Base-by-base conservation (phyloP, 495 filamentous ascomycete genomes). In the Daldinia bambusicola region DNA sequence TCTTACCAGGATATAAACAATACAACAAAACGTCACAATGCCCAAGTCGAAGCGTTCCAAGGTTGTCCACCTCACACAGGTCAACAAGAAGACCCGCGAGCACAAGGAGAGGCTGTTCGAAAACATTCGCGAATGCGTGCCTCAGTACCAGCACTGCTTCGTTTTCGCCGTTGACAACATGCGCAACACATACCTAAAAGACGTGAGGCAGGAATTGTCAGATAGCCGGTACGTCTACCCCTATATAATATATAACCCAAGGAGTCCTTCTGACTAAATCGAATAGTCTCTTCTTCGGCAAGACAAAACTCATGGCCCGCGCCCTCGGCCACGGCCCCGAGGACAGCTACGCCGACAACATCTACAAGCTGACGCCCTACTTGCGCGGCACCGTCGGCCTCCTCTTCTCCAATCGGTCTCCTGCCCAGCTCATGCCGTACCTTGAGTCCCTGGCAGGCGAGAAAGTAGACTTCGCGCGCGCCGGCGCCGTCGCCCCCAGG, bases 271-370 rank as follows among this genome's bases (percentile, higher is more conserved):
- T 48, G 22, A 48, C 10, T 22, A 18, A 13, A 53, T 12, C 30
- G 9, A 36, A 55, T 63, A 94, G 95, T 66, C 78, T 99, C 77
- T 98, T 98, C 88, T 98, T 98, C 80, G 95, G 95, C 79, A 98
- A 98, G 80, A 98, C 95, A 52, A 98, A 98, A 83, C 94, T 98
- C 75, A 98, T 97, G 91, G 91, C 93, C 64, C 91, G 93, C 81
- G 93, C 95, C 57, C 90, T 99, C 10, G 95, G 94, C 72, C 83
- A 84, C 48, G 89, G 81, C 63, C 82, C 88, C 71, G 92, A 93
- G 75, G 88, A 89, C 73, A 92, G 93, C 80, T 88, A 92, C 80
- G 90, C 91, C 70, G 85, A 89, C 51, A 89, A 90, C 75, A 85
- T 95, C 74, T 84, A 89, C 79, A 79, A 80, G 45, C 89, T 99